A percentile compares a stretch with the other conserved stretches of the same genome.
These are phyloP conservation scores for Microsporum canis DNA, from an alignment of 2,329 filamentous ascomycete species.

Conservation along the genomic window DNA sequence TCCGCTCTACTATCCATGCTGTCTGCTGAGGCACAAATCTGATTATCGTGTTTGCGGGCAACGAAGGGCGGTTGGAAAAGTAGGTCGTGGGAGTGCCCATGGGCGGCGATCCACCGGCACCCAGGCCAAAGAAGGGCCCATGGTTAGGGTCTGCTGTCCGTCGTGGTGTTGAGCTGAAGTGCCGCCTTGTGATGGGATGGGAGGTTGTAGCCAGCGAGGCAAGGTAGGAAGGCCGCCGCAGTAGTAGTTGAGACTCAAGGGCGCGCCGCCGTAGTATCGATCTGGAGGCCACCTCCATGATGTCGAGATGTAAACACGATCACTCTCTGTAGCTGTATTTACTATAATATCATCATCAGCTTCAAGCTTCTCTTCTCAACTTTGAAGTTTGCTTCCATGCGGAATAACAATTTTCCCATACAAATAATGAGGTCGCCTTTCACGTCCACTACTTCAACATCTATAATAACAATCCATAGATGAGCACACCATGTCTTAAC, in stretches of 20 bases:
- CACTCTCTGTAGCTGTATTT: neutral
- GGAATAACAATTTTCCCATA: neutral
- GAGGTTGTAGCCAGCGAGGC: constrained; percentile 14
- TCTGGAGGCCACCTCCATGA: constrained; percentile 30
- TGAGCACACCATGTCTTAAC: too few relatives aligned
- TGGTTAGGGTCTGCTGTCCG: neutral
- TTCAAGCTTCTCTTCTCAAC: neutral
- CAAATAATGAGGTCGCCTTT: too few relatives aligned
- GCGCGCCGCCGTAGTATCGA: constrained; percentile 14
- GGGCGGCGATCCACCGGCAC: neutral
- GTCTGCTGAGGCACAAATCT: constrained; percentile 99
- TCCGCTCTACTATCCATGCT: constrained; percentile 98
- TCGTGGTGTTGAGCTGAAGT: constrained; percentile 23
- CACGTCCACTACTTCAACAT: too few relatives aligned
- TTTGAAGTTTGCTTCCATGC: neutral
- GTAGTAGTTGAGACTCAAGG: neutral
- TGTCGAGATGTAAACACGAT: neutral
- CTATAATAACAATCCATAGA: too few relatives aligned
- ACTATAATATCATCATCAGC: neutral
- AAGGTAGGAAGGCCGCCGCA: constrained; percentile 22
- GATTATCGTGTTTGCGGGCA: constrained; percentile 88
- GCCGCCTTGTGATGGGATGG: neutral
- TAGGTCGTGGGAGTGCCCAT: constrained; percentile 47
- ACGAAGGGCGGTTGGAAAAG: constrained; percentile 53
- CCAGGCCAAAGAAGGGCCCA: neutral